Conservation (phyloP, 176 grass and related monocot species). For the Triticum monococcum region DNA sequence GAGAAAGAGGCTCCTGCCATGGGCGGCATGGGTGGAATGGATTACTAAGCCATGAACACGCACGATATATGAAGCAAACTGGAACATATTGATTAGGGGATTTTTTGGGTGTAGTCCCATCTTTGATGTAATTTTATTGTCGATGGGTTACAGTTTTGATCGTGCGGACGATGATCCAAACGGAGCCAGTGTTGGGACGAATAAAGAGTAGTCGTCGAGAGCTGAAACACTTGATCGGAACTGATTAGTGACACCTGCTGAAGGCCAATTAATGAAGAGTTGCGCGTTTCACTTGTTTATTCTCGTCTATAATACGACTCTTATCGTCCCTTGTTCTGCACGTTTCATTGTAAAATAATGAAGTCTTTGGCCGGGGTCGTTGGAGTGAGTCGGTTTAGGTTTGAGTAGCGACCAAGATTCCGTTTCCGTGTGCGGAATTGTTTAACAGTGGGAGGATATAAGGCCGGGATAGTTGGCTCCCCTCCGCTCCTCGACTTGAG, state of each 20-base stretch:
- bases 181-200: constrained; percentile 2
- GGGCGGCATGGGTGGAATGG: constrained; percentile 96
- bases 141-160: constrained; percentile 46
- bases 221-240: constrained; percentile 16
- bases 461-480: too few relatives aligned
- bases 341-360: too few relatives aligned
- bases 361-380: too few relatives aligned
- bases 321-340: too few relatives aligned
- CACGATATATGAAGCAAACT: constrained; percentile 14
- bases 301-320: too few relatives aligned
- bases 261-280: neutral
- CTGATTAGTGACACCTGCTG: constrained; percentile 27
- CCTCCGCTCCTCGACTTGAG: too few relatives aligned
- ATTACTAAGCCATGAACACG: constrained; percentile 49
- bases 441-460: too few relatives aligned
- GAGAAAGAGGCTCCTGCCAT: constrained; percentile 68
- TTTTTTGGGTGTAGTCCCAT: constrained; percentile 43
- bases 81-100: constrained; percentile 37
- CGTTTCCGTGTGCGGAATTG: too few relatives aligned
- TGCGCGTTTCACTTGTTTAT: too few relatives aligned
- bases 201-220: constrained; percentile 14
- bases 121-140: constrained; percentile 30
- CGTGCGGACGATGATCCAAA: constrained; percentile 30
- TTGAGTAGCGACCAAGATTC: too few relatives aligned
- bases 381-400: too few relatives aligned